These are phyloP conservation scores for Wickerhamiella kurtzmanii DNA, from an alignment of 805 yeast genomes.

Conservation along the genomic window DNA sequence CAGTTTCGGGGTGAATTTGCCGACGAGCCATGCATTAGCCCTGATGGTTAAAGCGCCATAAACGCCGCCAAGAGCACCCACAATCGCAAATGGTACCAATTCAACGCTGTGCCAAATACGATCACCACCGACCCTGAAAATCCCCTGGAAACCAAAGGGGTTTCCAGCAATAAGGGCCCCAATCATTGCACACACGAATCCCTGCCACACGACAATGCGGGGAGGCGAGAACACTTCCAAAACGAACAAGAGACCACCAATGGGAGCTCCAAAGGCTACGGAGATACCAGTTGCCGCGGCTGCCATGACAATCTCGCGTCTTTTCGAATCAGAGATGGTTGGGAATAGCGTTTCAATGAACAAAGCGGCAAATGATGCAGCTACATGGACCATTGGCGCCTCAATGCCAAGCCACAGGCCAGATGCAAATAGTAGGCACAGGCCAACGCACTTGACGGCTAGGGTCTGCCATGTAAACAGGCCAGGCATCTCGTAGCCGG, in stretches of 20 bases:
- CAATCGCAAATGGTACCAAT: slow-evolving; percentile 51
- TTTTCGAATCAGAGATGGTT: slow-evolving; percentile 22
- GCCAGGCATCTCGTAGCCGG: slow-evolving; percentile 45
- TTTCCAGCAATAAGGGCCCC: slow-evolving; percentile 45
- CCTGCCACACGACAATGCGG: slow-evolving; percentile 66
- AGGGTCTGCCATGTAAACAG: slow-evolving; percentile 43
- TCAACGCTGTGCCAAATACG: slow-evolving; percentile 63
- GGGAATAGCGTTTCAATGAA: background rate
- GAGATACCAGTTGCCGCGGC: slow-evolving; percentile 76
- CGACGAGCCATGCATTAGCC: slow-evolving; percentile 35
- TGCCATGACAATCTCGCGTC: slow-evolving; percentile 56
- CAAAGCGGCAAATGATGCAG: slow-evolving; percentile 22
- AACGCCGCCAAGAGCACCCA: slow-evolving; percentile 60
- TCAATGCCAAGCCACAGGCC: slow-evolving; percentile 80
- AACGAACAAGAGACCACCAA: slow-evolving; percentile 75
- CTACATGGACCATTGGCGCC: slow-evolving; percentile 74
- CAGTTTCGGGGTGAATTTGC: slow-evolving; percentile 35
- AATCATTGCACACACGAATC: slow-evolving; percentile 66
- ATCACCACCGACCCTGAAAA: slow-evolving; percentile 54
- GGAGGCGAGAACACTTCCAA: slow-evolving; percentile 32
- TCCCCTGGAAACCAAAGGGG: slow-evolving; percentile 38
- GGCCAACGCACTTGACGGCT: slow-evolving; percentile 42
- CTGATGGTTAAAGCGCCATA: slow-evolving; percentile 43
- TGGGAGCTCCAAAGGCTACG: slow-evolving; percentile 75
- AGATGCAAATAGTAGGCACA: slow-evolving; percentile 53